Conservation (phyloP, 2,329 filamentous ascomycete genomes). For the Clonostachys rhizophaga region DNA sequence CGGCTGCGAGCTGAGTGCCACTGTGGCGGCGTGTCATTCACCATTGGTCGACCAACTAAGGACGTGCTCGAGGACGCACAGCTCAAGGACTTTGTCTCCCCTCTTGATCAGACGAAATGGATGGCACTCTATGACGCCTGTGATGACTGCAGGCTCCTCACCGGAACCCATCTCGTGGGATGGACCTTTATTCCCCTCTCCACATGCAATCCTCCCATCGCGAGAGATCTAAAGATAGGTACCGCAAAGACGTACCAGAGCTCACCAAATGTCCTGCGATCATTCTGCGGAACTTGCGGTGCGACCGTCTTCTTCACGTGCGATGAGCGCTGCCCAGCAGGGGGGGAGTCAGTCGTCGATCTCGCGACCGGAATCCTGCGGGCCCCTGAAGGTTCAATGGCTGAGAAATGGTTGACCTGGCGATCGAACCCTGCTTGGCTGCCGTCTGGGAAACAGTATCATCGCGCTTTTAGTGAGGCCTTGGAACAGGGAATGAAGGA, state of each 20-base stretch:
- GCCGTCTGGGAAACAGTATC: conserved; percentile 27
- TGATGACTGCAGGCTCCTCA: conserved; percentile 35
- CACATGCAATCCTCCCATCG: conserved; percentile 27
- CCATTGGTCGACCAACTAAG: conserved; percentile 29
- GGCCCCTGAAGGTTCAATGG: conserved; percentile 35
- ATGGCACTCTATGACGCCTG: conserved; percentile 32
- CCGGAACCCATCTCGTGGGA: conserved; percentile 31
- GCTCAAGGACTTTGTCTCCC: conserved; percentile 24
- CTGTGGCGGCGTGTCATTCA: conserved; percentile 42
- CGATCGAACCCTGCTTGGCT: conserved; percentile 25
- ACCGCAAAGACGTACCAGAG: conserved; percentile 36
- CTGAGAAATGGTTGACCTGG: conserved; percentile 42
- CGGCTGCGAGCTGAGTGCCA: conserved; percentile 36
- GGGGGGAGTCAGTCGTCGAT: conserved; percentile 29
- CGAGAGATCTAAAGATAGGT: conserved; percentile 28
- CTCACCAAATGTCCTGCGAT: conserved; percentile 28
- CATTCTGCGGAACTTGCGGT: conserved; percentile 40
- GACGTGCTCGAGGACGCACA: conserved; percentile 17
- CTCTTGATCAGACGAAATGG: conserved; percentile 33
- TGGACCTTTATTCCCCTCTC: conserved; percentile 36
- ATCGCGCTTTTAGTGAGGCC: conserved; percentile 24
- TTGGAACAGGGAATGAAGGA: conserved; percentile 27
- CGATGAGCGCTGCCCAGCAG: conserved; percentile 15
- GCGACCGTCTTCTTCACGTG: conserved; percentile 33
- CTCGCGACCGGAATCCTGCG: conserved; percentile 37